phyloP scores from a whole-genome alignment of 352 stramenopile genomes.

The Pythium dissimile region DNA sequence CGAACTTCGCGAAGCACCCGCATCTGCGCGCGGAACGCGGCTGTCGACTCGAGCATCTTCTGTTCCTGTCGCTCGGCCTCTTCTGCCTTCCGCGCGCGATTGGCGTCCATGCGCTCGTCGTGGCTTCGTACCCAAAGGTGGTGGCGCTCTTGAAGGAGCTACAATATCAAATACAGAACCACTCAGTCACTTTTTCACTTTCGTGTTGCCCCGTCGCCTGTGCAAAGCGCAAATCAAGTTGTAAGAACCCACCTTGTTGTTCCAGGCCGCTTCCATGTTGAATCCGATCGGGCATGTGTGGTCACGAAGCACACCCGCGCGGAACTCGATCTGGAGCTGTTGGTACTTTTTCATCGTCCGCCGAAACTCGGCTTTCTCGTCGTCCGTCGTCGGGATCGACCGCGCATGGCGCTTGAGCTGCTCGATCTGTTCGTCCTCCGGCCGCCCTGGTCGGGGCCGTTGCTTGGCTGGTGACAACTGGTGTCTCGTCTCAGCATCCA shows the following conservation, averaged over 20 bases:
- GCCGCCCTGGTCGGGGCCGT: background rate
- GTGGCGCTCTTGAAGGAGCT: slow-evolving; percentile 48
- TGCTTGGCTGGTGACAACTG: background rate
- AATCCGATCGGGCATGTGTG: slow-evolving; percentile 46
- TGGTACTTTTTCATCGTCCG: slow-evolving; percentile 43
- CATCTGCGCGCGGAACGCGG: slow-evolving; percentile 42
- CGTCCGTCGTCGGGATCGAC: slow-evolving; percentile 39
- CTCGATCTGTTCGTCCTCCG: slow-evolving; percentile 37
- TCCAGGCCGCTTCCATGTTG: slow-evolving; percentile 58
- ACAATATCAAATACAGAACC: background rate
- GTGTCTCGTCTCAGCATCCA: background rate
- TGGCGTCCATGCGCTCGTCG: slow-evolving; percentile 29
- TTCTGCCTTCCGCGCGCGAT: slow-evolving; percentile 30
- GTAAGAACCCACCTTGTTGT: slow-evolving; percentile 30
- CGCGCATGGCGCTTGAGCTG: slow-evolving; percentile 38
- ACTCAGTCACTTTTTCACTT: too few relatives aligned
- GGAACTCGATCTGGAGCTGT: slow-evolving; percentile 34
- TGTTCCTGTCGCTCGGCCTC: slow-evolving; percentile 51
- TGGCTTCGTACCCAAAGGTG: slow-evolving; percentile 35
- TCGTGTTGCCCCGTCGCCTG: background rate
- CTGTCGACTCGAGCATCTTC: slow-evolving; percentile 41
- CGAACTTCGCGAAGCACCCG: slow-evolving; percentile 34
- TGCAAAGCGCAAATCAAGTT: background rate
- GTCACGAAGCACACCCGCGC: slow-evolving; percentile 24
- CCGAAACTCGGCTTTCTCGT: slow-evolving; percentile 40